phyloP scores from a whole-genome alignment of 257 asterid species.

The Coffea canephora region DNA sequence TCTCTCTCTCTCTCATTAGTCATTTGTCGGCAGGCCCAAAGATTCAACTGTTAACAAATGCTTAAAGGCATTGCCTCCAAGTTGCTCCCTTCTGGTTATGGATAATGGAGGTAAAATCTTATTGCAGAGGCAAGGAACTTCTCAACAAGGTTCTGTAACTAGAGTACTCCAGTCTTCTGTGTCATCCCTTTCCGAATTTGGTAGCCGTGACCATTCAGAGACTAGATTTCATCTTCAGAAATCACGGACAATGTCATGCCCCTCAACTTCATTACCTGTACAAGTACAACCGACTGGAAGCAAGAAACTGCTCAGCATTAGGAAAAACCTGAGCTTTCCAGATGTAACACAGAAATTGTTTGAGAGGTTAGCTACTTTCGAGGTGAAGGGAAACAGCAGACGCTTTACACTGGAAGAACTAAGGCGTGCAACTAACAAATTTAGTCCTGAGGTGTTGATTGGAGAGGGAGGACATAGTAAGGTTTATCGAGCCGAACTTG shows the following conservation, averaged over 20 bases:
- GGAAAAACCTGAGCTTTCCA: conserved; percentile 23
- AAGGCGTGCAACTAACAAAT: conserved; percentile 39
- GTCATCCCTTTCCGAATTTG: conserved; percentile 44
- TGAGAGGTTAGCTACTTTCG: conserved; percentile 39
- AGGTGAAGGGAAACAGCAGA: conserved; percentile 31
- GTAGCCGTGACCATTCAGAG: conserved; percentile 24
- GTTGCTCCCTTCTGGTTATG: conserved; percentile 67
- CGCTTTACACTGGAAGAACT: conserved; percentile 48
- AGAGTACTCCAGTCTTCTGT: conserved; percentile 33
- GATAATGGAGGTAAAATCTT: conserved; percentile 58
- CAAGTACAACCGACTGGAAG: conserved; percentile 34
- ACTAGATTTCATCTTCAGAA: conserved; percentile 35
- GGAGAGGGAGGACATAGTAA: conserved; percentile 56
- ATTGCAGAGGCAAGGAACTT: conserved; percentile 58
- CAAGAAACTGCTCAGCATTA: conserved; percentile 13
- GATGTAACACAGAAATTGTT: conserved; percentile 33
- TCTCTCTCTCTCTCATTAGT: background rate
- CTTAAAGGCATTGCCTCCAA: conserved; percentile 74
- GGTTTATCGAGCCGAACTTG: conserved; percentile 52
- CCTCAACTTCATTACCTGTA: conserved; percentile 37
- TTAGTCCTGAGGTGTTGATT: conserved; percentile 42
- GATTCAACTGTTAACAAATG: conserved; percentile 35
- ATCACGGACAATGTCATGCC: conserved; percentile 57
- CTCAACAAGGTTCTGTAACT: conserved; percentile 56
- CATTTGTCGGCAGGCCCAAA: conserved; percentile 41